Evolutionary conservation across 306 rosid species (phyloP).

Genomic region (Prosopis cineraria): DNA sequence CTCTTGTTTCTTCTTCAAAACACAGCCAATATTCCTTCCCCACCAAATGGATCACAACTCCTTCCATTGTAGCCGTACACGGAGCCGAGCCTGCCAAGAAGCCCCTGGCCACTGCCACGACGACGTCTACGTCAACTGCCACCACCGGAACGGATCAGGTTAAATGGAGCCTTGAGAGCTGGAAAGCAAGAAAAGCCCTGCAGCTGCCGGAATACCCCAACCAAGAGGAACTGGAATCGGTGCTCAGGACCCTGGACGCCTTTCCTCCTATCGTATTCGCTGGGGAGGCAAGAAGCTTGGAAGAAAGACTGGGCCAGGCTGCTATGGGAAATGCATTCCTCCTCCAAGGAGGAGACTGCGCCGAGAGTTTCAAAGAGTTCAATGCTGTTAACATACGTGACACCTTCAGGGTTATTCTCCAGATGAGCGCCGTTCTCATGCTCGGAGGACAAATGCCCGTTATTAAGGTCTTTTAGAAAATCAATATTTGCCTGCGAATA

Average conservation of each 20-base stretch:
- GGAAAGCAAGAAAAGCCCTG: constrained; percentile 76
- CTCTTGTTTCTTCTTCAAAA: constrained; percentile 30
- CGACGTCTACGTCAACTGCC: constrained; percentile 28
- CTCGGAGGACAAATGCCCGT: constrained; percentile 86
- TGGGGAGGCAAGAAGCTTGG: constrained; percentile 74
- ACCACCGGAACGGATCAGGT: constrained; percentile 34
- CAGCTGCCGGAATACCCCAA: constrained; percentile 82
- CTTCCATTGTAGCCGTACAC: constrained; percentile 49
- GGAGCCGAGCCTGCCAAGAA: constrained; percentile 72
- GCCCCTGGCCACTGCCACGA: constrained; percentile 24
- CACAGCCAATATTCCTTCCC: constrained; percentile 38
- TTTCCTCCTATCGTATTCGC: constrained; percentile 89
- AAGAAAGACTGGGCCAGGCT: constrained; percentile 67
- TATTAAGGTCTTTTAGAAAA: constrained; percentile 48
- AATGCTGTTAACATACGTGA: constrained; percentile 78
- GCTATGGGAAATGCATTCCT: constrained; percentile 83
- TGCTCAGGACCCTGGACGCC: constrained; percentile 57
- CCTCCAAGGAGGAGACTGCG: constrained; percentile 86
- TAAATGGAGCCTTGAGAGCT: constrained; percentile 63
- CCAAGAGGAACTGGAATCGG: constrained; percentile 52
- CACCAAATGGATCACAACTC: too few species aligned
- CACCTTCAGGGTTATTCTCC: constrained; percentile 74
- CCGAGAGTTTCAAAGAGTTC: constrained; percentile 92
- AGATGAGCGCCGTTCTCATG: constrained; percentile 82
- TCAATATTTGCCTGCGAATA: neutral